Percentiles rank a stretch among this genome's conserved stretches.
Evolutionary conservation across 2,329 filamentous ascomycete genomes (phyloP).

Genomic region (Bertia moriformis): DNA sequence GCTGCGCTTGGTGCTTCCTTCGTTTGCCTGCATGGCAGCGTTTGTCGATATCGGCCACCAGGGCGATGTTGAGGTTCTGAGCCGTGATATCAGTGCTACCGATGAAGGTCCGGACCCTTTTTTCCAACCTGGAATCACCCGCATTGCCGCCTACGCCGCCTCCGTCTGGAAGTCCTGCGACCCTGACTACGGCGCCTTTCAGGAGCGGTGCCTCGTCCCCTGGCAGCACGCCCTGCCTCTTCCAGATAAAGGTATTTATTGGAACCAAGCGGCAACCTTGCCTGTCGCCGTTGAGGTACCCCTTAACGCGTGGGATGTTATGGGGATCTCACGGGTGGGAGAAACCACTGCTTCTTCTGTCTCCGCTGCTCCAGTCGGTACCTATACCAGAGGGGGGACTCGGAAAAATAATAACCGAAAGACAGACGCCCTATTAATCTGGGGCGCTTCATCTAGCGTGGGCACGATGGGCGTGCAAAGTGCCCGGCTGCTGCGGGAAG

Average conservation of each 20-base stretch:
- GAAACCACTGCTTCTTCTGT: no score
- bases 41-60: no score
- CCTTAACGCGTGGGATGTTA: slow-evolving; percentile 20
- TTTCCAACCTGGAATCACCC: slow-evolving; percentile 17
- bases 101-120: slow-evolving; percentile 4
- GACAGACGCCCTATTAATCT: slow-evolving; percentile 20
- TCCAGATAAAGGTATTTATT: slow-evolving; percentile 17
- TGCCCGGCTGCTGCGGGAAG: slow-evolving; percentile 17
- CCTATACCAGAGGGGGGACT: no score
- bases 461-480: slow-evolving; percentile 26
- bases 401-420: no score
- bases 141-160: slow-evolving; percentile 21
- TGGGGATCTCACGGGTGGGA: slow-evolving; percentile 14
- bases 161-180: slow-evolving; percentile 23
- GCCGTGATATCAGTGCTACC: no score
- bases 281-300: slow-evolving; percentile 20
- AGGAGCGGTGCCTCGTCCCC: slow-evolving; percentile 23
- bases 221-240: slow-evolving; percentile 22
- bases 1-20: no score
- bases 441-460: slow-evolving; percentile 28
- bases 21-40: no score
- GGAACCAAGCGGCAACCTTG: slow-evolving; percentile 22
- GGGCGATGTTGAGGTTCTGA: no score
- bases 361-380: not conserved
- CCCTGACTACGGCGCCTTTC: slow-evolving; percentile 30